phyloP scores from a whole-genome alignment of 2,329 filamentous ascomycete genomes.

The Tolypocladium guangdongense region DNA sequence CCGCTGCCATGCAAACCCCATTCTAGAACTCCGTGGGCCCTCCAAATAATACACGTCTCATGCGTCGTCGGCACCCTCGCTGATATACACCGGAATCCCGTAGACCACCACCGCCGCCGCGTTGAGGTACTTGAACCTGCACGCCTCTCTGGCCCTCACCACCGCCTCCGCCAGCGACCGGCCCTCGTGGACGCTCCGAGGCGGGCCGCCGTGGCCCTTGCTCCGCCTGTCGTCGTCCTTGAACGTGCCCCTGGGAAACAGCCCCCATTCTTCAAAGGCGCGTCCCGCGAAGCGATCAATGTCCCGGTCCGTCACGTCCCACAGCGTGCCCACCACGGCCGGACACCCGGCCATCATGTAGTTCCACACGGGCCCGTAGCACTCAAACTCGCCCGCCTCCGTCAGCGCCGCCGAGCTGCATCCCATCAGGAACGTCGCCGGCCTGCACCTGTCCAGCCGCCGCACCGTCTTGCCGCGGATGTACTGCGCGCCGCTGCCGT shows the following conservation, averaged over 20 bases:
- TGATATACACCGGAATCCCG: conserved; percentile 82
- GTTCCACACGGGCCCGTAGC: conserved; percentile 80
- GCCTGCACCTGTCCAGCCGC: conserved; percentile 60
- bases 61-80: conserved; percentile 14
- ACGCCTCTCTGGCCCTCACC: conserved; percentile 61
- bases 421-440: conserved; percentile 83
- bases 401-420: conserved; percentile 74
- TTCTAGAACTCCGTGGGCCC: not conserved
- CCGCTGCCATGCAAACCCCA: not conserved
- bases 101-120: conserved; percentile 91
- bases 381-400: conserved; percentile 79
- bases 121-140: conserved; percentile 82
- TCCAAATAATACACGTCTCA: not conserved
- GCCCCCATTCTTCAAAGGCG: conserved; percentile 77
- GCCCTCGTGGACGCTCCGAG: not conserved
- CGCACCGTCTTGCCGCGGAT: conserved; percentile 77
- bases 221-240: conserved; percentile 18
- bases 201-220: conserved; percentile 12
- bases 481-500: conserved; percentile 91
- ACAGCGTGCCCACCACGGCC: conserved; percentile 82
- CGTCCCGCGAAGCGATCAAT: conserved; percentile 83
- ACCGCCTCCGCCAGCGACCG: conserved; percentile 73
- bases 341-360: conserved; percentile 84
- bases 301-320: conserved; percentile 97
- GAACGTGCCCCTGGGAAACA: conserved; percentile 43